Percentiles rank a stretch among this genome's conserved stretches.
Conservation (phyloP, 345 rosid genomes). For the Rhodomyrtus tomentosa region DNA sequence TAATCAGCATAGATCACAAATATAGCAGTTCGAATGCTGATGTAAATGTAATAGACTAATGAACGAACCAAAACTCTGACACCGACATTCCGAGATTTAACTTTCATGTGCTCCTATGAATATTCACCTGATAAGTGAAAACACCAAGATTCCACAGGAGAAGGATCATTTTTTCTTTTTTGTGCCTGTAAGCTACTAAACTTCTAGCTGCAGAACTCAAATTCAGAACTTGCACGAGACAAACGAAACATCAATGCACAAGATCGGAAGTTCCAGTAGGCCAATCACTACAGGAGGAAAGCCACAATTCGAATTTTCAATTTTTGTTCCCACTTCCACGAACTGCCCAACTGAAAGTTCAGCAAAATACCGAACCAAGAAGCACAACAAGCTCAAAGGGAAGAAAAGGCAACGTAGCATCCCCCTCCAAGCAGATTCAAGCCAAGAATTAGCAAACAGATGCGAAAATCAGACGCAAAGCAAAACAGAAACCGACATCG, state of each 20-base stretch:
- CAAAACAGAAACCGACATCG: neutral
- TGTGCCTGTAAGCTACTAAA: neutral
- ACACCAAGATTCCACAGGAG: neutral
- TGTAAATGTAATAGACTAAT: neutral
- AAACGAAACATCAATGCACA: neutral
- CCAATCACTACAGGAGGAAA: neutral
- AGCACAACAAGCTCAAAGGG: neutral
- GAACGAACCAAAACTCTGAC: neutral
- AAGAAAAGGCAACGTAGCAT: neutral
- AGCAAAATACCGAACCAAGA: neutral
- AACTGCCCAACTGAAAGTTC: neutral
- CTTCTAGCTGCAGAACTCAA: neutral
- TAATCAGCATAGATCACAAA: neutral
- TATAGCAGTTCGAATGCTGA: neutral
- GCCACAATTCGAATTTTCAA: neutral
- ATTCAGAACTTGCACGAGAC: neutral
- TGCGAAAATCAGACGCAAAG: neutral
- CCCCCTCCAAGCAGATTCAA: neutral
- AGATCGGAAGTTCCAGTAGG: neutral
- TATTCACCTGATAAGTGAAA: neutral
- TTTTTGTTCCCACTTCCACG: neutral
- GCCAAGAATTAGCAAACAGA: neutral
- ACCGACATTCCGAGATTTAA: neutral
- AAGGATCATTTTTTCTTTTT: neutral
- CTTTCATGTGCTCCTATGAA: neutral